These are phyloP conservation scores for Pseudozyma tsukubaensis DNA, from an alignment of 1,284 basidiomycete species.

Conservation along the genomic window DNA sequence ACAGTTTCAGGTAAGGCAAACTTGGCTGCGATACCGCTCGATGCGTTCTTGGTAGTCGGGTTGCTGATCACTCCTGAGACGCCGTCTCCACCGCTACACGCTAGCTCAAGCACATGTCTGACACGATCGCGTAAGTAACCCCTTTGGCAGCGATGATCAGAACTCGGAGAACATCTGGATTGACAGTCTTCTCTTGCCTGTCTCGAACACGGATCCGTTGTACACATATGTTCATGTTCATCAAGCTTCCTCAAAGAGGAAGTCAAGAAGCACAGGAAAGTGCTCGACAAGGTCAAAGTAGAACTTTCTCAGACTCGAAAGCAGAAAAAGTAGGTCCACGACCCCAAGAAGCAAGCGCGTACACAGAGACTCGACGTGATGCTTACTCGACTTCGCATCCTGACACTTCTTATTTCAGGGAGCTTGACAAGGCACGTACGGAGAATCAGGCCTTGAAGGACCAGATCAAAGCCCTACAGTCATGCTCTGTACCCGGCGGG, in stretches of 20 bases:
- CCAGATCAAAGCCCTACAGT: slow-evolving; percentile 12
- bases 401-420: slow-evolving; percentile 6
- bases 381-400: not conserved
- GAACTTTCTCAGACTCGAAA: slow-evolving; percentile 17
- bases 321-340: slow-evolving; percentile 15
- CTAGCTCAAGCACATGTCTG: slow-evolving; percentile 44
- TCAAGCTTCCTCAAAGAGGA: slow-evolving; percentile 36
- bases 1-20: slow-evolving; percentile 41
- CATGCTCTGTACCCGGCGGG: not conserved
- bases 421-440: slow-evolving; percentile 10
- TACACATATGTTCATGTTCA: not conserved
- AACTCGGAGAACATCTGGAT: too few species aligned
- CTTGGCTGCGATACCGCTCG: not conserved
- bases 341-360: too few species aligned
- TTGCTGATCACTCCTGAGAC: too few species aligned
- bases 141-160: not conserved
- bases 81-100: too few species aligned
- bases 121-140: slow-evolving; percentile 23
- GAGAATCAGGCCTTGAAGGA: slow-evolving; percentile 26
- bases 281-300: slow-evolving; percentile 27
- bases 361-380: not conserved
- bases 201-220: not conserved
- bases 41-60: not conserved
- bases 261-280: slow-evolving; percentile 26
- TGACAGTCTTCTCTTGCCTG: not conserved